Base-by-base conservation (phyloP, 2,329 filamentous ascomycete species). In the Aspergillus aculeatus region DNA sequence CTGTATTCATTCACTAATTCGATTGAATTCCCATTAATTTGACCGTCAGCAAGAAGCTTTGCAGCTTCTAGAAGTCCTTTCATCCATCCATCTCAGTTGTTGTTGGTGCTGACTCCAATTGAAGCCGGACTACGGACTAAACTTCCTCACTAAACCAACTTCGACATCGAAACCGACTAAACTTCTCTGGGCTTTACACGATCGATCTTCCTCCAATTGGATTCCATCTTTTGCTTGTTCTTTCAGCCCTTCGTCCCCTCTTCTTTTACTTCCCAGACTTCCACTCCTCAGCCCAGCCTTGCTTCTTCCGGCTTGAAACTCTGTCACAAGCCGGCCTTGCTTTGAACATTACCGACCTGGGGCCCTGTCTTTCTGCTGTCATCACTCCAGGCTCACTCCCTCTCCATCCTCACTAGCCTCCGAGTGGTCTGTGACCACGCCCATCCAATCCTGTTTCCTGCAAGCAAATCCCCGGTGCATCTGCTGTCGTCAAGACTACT, bases 401-500 rank as follows among this genome's bases (percentile, higher is more conserved):
- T 16, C 52, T 54, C 52, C 35, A 19, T 23, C 38, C 14, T 21
- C 23, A 16, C 14, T 16, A 35, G 38, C 16, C 38, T 44, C 38
- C 38, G 16, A 44, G 32, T 19, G 38, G 38, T 58, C 50, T 50
- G 38, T 55, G 49, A 56, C 48, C 35, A 16, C 47, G 2, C 41
- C n/a, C 26, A 35, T 47, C 24, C 53, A 23, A 31, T 31, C 44
- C 38, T 44, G 38, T 44, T 44, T 26, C 35, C 35, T 50, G 35
- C 53, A 31, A 54, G 47, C 52, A 64, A 63, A 61, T 66, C 66
- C 54, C 63, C 62, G 60, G 61, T 54, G 50, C 32, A 58, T 58
- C 35, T 54, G 16, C 35, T 59, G 23, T 51, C 49, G 35, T 67
- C 54, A 57, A 59, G 16, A 44, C 38, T n/a, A 47, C 54, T 44